Base-by-base conservation (phyloP, 768 basidiomycete species). In the Mycena epipterygia region DNA sequence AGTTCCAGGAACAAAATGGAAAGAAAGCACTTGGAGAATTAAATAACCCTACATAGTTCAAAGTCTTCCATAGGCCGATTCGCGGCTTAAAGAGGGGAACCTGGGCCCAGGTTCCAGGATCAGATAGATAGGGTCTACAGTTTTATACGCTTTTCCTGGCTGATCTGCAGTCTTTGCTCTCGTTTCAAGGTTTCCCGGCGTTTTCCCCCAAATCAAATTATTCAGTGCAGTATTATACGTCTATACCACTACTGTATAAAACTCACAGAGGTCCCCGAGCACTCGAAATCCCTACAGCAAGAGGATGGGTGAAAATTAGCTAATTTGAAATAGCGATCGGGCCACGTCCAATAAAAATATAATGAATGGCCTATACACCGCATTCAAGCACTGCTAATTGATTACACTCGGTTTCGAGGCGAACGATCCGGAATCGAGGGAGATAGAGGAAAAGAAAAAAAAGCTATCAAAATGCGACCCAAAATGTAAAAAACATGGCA, bases 401-500 rank as follows among this genome's bases (percentile, higher is more conserved):
- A 49, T 49, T 49, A 6, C 48, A 49, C 23, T 25, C 16, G 48
- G 25, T 25, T 51, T 29, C 29, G 49, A 51, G 49, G n/a, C 49
- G 30, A 51, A 51, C 49, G 29, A 30, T 29, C 49, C 27, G 7
- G 49, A 51, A 51, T 51, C 30, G 49, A 51, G 25, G 49, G 29
- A 51, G 49, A 51, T 51, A 51, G 27, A 51, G 16, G 27, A 29
- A 51, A 29, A 51, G 7, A 29, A 51, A 51, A 51, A 51, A 51
- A 51, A 25, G 49, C 49, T 51, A 30, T 51, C 49, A 51, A 51
- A 51, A 51, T 51, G 49, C 27, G 49, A 51, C 49, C 49, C 27
- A 51, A 51, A 30, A 51, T 49, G 48, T n/a, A 7, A 23, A 49
- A 49, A 49, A 51, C 49, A 30, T 51, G 27, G 29, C 49, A 51